phyloP scores from a whole-genome alignment of 768 basidiomycete genomes.

The Holtermanniella nyarrowii region DNA sequence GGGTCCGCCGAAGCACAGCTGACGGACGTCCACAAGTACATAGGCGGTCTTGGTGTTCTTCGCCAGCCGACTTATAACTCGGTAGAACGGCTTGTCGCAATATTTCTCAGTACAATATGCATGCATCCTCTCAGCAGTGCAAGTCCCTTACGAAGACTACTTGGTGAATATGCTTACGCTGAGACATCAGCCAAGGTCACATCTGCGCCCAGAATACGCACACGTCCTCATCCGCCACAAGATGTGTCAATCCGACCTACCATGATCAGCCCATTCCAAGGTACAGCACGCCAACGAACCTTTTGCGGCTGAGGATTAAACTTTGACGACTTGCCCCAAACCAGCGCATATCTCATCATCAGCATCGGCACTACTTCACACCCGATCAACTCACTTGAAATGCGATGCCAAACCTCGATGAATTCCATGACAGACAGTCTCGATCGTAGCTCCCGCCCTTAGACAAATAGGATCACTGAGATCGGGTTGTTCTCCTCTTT shows the following conservation, averaged over 20 bases:
- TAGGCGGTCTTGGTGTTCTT: too few relatives aligned
- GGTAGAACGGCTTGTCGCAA: too few relatives aligned
- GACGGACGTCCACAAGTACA: too few relatives aligned
- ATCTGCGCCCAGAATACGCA: conserved; percentile 15
- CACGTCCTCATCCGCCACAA: conserved; percentile 50
- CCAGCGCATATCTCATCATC: conserved; percentile 57
- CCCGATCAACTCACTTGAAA: conserved; percentile 50
- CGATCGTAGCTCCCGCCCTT: conserved; percentile 83
- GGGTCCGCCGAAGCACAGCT: too few relatives aligned
- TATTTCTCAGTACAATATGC: too few relatives aligned
- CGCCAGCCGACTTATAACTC: too few relatives aligned
- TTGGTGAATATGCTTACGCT: conserved; percentile 42
- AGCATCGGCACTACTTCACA: neutral
- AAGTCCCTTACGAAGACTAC: conserved; percentile 10
- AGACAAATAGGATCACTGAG: conserved; percentile 73
- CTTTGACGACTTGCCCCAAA: conserved; percentile 94
- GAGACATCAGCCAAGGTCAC: neutral
- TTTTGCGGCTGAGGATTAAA: conserved; percentile 91
- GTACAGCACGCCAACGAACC: conserved; percentile 15
- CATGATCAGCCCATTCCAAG: neutral
- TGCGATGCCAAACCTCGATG: conserved; percentile 80
- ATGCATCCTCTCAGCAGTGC: too few relatives aligned
- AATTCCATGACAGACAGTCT: conserved; percentile 88
- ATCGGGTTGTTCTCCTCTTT: conserved; percentile 88
- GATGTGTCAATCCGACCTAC: conserved; percentile 64